Evolutionary conservation across 495 filamentous ascomycete species (phyloP), one percentile per base, ranked within the genome.

Genomic region (Penicillium coffeae): DNA sequence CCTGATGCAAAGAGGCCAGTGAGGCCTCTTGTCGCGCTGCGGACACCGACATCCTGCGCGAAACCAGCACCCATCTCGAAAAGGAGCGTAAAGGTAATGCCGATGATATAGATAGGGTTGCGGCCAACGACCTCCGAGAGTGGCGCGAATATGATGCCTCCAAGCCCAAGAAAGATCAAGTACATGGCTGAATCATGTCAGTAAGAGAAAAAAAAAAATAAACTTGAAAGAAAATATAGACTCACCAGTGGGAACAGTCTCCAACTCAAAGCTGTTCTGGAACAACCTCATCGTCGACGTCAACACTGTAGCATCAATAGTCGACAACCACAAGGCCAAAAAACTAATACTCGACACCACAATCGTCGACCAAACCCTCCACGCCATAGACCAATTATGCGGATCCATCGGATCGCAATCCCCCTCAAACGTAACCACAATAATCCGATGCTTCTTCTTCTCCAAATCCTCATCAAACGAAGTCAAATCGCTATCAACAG

Each of bases 351-450:
- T 21, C 3, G 74, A 74, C 30, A 83, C 72, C 9, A 78, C 55
- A 7, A 76, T 3, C 3, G 73, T 76, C n/a, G n/a, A n/a, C n/a
- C n/a, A n/a, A n/a, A n/a, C n/a, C n/a, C n/a, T n/a, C n/a, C n/a
- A n/a, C n/a, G n/a, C n/a, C n/a, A 66, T 57, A n/a, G 62, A 56
- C 79, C 75, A 84, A 51, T 83, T 82, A 42, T 80, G 79, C 14
- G 79, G 81, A 54, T 82, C 77, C 46, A 74, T 60, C 0, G 67
- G 58, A 45, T 83, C 79, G 40, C 70, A 58, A 15, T 74, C 74
- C 5, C 71, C 66, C 25, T 81, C 75, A 53, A 71, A 84, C 9
- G 74, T 73, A 3, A 85, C 80, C 0, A 82, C 69, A 21, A 83
- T 81, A 27, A 82, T 70, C n/a, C n/a, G n/a, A n/a, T n/a, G n/a